Evolutionary conservation across 129 eudicot species (phyloP).

Genomic region (Cynara cardunculus): DNA sequence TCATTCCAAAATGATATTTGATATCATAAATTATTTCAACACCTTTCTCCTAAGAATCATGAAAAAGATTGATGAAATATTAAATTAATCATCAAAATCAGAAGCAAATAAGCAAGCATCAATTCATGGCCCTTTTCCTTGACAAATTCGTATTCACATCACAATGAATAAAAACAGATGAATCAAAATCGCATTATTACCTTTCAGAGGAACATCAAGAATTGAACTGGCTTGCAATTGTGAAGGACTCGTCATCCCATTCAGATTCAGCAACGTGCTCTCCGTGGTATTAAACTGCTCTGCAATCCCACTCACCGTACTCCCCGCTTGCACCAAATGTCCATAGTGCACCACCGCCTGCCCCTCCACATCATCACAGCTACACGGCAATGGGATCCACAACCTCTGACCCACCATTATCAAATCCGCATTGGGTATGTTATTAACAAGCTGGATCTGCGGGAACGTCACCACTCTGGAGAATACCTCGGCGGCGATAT

Average conservation of each 20-base stretch:
- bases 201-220: constrained; percentile 91
- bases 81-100: neutral
- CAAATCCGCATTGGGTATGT: constrained; percentile 24
- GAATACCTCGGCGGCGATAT: constrained; percentile 68
- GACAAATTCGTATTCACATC: neutral
- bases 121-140: neutral
- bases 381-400: constrained; percentile 86
- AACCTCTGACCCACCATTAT: constrained; percentile 48
- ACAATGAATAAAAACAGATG: neutral
- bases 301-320: constrained; percentile 55
- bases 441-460: constrained; percentile 53
- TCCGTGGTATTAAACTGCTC: constrained; percentile 40
- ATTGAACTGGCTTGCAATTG: constrained; percentile 46
- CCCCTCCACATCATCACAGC: constrained; percentile 77
- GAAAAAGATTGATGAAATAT: neutral
- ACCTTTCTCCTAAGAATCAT: neutral
- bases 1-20: neutral
- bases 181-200: constrained; percentile 23
- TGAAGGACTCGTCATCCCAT: constrained; percentile 33
- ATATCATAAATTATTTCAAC: neutral
- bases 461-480: constrained; percentile 38
- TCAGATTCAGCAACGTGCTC: constrained; percentile 43
- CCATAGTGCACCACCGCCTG: constrained; percentile 71
- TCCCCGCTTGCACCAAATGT: constrained; percentile 40
- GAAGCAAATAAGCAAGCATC: neutral